A percentile compares a stretch with the other conserved stretches of the same genome.
Evolutionary conservation across 2,329 filamentous ascomycete genomes (phyloP).

Genomic region (Coniochaeta sp.): DNA sequence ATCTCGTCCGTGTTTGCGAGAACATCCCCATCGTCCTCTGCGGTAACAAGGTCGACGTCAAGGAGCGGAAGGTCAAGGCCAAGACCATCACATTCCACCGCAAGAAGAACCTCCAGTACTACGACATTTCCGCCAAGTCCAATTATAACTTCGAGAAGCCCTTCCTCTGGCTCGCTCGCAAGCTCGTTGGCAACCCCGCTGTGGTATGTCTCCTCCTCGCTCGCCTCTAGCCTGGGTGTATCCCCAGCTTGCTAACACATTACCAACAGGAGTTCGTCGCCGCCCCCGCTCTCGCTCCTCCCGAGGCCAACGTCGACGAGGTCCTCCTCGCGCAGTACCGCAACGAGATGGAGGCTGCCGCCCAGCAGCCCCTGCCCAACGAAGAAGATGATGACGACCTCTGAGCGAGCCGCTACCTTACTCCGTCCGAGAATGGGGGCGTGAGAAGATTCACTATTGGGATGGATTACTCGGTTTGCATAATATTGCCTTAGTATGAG

Average conservation of each 20-base stretch:
- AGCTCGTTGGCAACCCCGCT: constrained; percentile 89
- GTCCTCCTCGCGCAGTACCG: constrained; percentile 74
- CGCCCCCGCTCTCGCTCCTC: constrained; percentile 87
- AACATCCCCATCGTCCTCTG: constrained; percentile 97
- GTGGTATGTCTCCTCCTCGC: constrained; percentile 52
- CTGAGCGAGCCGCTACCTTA: constrained; percentile 26
- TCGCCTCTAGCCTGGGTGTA: too few species aligned
- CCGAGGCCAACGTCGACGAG: constrained; percentile 84
- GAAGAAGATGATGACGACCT: constrained; percentile 77
- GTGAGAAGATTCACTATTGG: background rate
- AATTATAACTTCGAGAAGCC: constrained; percentile 99
- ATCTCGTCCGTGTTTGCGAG: constrained; percentile 98
- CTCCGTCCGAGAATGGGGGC: background rate
- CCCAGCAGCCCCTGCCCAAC: constrained; percentile 79
- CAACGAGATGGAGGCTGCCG: constrained; percentile 80
- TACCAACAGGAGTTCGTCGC: constrained; percentile 87
- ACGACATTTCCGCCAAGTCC: constrained; percentile 99
- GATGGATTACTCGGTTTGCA: background rate
- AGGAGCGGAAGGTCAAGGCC: constrained; percentile 99
- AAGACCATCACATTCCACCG: constrained; percentile 99
- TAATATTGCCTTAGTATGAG: background rate
- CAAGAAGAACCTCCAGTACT: constrained; percentile 99
- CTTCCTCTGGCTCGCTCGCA: constrained; percentile 98
- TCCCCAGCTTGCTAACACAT: constrained; percentile 23
- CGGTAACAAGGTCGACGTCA: constrained; percentile 99